Evolutionary conservation across 2,329 filamentous ascomycete species (phyloP), one percentile per base, ranked within the genome.

Genomic region (Bipolaris sorokiniana): DNA sequence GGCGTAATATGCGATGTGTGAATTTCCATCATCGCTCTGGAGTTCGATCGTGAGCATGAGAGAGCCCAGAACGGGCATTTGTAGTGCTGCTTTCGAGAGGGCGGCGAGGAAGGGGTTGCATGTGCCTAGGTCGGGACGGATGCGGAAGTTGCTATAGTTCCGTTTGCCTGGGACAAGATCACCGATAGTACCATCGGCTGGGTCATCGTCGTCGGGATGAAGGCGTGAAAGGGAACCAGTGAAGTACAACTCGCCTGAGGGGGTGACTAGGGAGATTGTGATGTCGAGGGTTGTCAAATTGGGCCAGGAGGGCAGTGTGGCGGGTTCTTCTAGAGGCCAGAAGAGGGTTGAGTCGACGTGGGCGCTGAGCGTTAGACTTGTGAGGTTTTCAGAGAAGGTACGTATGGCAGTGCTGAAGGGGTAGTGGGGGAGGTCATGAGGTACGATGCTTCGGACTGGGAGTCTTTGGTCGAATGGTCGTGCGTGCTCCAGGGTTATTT

Each of bases 11-110:
- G 56, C 44, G 37, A 59, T 55, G 16, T 55, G 51, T n/a, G 55
- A n/a, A 28, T 11, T 51, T 5, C 37, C 33, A 7, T 28, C 37
- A 16, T 47, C 5, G n/a, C 44, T 34, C 11, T 13, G 31, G 16
- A 59, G n/a, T 11, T 59, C 44, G 45, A 47, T 45, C 7, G 51
- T 51, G n/a, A 61, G 48, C 48, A 53, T 53, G 16, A 61, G 56
- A 40, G 33, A 49, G 18, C 54, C 45, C 4, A 61, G 55, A 16
- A 58, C 41, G 1, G 53, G 61, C 65, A 66, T 66, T 2, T 45
- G 33, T 5, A 53, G 33, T 33, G 60, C 51, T 9, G 63, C 65
- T 49, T 66, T 66, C 16, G 62, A 58, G 50, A 68, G 60, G 36
- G 54, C 58, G 9, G 49, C 50, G 18, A 68, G 49, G 42, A 66